These are phyloP conservation scores for Heterobasidion occidentale DNA, from an alignment of 1,284 basidiomycete species.

Conservation along the genomic window DNA sequence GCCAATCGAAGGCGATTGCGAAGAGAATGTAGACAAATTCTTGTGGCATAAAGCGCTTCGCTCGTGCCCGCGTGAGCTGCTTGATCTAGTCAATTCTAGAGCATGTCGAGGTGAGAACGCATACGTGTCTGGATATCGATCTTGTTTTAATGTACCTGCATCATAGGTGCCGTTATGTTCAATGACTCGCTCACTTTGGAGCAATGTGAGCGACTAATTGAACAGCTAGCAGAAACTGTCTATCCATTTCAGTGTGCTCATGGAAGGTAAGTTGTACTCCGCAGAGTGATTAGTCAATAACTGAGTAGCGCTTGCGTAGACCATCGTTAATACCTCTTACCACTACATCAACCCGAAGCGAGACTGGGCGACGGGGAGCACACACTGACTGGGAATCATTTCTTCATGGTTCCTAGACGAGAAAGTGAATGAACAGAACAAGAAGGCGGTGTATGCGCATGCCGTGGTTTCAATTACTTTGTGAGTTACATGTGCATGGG, in stretches of 20 bases:
- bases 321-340: conserved; percentile 22
- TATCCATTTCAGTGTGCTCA: conserved; percentile 95
- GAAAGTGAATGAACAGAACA: not conserved
- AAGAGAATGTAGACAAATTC: conserved; percentile 17
- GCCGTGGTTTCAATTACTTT: not conserved
- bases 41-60: conserved; percentile 68
- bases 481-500: not conserved
- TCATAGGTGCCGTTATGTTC: conserved; percentile 93
- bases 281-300: conserved; percentile 20
- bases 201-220: conserved; percentile 68
- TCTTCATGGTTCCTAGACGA: not conserved
- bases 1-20: too few relatives aligned
- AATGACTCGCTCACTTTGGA: conserved; percentile 67
- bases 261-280: conserved; percentile 49
- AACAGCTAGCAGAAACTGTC: conserved; percentile 57
- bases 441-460: too few relatives aligned
- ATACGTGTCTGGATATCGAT: not conserved
- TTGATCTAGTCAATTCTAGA: conserved; percentile 85
- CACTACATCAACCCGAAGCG: conserved; percentile 5
- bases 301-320: conserved; percentile 8
- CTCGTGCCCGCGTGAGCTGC: conserved; percentile 70
- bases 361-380: not conserved
- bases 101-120: conserved; percentile 74
- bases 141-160: conserved; percentile 1
- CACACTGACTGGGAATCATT: not conserved